Percentiles rank a stretch among this genome's conserved stretches.
Evolutionary conservation across 306 rosid species (phyloP).

Genomic region (Argentina anserina): DNA sequence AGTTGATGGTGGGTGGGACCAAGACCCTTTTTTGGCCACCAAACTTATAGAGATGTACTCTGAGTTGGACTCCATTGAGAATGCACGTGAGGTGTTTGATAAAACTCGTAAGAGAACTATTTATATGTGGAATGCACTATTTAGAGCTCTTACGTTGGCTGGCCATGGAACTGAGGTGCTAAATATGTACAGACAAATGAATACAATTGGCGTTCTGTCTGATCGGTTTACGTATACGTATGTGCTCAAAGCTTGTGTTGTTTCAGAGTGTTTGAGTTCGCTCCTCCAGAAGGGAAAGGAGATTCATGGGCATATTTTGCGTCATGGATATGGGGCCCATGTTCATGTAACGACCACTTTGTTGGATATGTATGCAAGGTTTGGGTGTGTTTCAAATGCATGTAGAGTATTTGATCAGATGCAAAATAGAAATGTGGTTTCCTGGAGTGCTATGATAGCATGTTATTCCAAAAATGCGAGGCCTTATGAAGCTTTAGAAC

Average conservation of each 20-base stretch:
- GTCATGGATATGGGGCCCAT: slow-evolving; percentile 63
- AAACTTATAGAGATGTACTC: slow-evolving; percentile 82
- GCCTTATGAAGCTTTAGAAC: slow-evolving; percentile 73
- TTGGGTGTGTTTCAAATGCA: slow-evolving; percentile 65
- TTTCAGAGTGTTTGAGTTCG: slow-evolving; percentile 45
- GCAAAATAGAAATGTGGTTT: slow-evolving; percentile 68
- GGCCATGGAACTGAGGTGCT: slow-evolving; percentile 67
- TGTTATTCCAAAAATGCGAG: slow-evolving; percentile 74
- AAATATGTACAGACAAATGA: slow-evolving; percentile 64
- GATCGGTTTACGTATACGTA: slow-evolving; percentile 80
- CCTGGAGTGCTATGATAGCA: slow-evolving; percentile 96
- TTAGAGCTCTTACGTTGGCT: slow-evolving; percentile 65
- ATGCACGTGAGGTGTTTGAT: slow-evolving; percentile 70
- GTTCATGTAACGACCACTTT: slow-evolving; percentile 82
- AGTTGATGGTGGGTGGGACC: slow-evolving; percentile 48
- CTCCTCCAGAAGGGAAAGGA: slow-evolving; percentile 72
- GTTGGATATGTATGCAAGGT: slow-evolving; percentile 78
- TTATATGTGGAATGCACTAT: slow-evolving; percentile 85
- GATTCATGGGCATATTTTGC: slow-evolving; percentile 82
- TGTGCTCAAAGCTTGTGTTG: slow-evolving; percentile 77
- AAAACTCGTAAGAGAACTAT: slow-evolving; percentile 65
- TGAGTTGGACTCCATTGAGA: slow-evolving; percentile 59
- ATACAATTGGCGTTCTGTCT: slow-evolving; percentile 44
- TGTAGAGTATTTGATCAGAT: slow-evolving; percentile 58
- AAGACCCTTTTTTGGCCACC: slow-evolving; percentile 82